Evolutionary conservation across 331 rosid species (phyloP).

Genomic region (Rhamnella rubrinervis): DNA sequence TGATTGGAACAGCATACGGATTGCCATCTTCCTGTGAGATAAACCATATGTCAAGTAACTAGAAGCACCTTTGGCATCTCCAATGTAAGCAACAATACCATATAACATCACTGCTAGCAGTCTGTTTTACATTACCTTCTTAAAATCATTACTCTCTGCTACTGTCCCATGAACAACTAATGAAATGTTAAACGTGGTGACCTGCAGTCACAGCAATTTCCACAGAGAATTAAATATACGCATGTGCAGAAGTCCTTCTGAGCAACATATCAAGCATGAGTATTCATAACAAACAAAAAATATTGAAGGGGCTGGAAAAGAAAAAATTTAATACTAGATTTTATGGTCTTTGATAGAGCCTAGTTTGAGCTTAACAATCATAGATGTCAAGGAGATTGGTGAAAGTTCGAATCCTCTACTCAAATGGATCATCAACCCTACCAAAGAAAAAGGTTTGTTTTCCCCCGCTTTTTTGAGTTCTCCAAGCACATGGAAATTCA

Average conservation of each 20-base stretch:
- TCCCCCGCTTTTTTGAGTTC: neutral
- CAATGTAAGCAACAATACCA: neutral
- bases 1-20: conserved; percentile 87
- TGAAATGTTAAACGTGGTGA: conserved; percentile 92
- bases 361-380: neutral
- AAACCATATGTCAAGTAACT: conserved; percentile 24
- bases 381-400: neutral
- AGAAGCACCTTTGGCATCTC: conserved; percentile 11
- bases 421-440: neutral
- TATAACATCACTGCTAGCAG: conserved; percentile 16
- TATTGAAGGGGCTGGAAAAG: neutral
- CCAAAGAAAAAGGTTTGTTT: neutral
- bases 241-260: neutral
- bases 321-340: neutral
- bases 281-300: neutral
- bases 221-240: conserved; percentile 7
- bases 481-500: neutral
- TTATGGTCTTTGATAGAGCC: neutral
- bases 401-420: neutral
- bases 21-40: conserved; percentile 60
- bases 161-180: conserved; percentile 81
- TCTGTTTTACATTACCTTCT: conserved; percentile 52
- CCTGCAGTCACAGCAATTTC: conserved; percentile 49
- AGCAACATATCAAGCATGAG: neutral
- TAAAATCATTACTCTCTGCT: conserved; percentile 80